These are phyloP conservation scores for Spathaspora sp. DNA, from an alignment of 1,139 yeast species.

Conservation along the genomic window DNA sequence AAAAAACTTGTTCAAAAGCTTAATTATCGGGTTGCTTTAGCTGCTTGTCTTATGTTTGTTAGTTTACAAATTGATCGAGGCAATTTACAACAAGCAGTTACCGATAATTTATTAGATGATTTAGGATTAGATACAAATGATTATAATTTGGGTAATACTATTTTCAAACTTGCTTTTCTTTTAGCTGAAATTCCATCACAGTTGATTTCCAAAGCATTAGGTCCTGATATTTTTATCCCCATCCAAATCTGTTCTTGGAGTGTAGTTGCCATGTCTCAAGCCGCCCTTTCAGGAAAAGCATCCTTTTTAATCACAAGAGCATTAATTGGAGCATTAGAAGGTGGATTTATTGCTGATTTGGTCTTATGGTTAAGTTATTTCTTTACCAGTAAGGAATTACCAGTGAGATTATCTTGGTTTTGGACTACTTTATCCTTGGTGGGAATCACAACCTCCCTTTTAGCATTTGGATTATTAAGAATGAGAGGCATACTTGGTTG, in stretches of 20 bases:
- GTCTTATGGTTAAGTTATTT: slow-evolving; percentile 28
- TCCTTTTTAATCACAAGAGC: slow-evolving; percentile 26
- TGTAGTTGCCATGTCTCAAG: slow-evolving; percentile 26
- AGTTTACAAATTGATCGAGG: slow-evolving; percentile 30
- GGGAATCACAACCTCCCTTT: slow-evolving; percentile 35
- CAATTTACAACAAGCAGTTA: slow-evolving; percentile 27
- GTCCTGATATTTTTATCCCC: slow-evolving; percentile 29
- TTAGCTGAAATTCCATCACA: slow-evolving; percentile 31
- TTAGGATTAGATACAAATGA: slow-evolving; percentile 25
- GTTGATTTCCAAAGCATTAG: slow-evolving; percentile 26
- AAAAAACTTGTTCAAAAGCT: slow-evolving; percentile 21
- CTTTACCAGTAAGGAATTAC: slow-evolving; percentile 26
- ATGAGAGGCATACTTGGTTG: slow-evolving; percentile 22
- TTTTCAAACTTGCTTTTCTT: slow-evolving; percentile 25
- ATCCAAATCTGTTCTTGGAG: slow-evolving; percentile 30
- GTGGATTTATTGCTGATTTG: slow-evolving; percentile 29
- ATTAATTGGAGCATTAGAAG: slow-evolving; percentile 24
- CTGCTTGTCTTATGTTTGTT: slow-evolving; percentile 26
- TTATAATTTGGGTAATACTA: slow-evolving; percentile 27
- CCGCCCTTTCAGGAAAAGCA: slow-evolving; percentile 19
- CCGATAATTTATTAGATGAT: slow-evolving; percentile 28
- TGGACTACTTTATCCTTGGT: slow-evolving; percentile 22
- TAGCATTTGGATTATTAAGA: slow-evolving; percentile 28
- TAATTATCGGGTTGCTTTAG: slow-evolving; percentile 25
- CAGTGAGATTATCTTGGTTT: slow-evolving; percentile 23